Evolutionary conservation across 306 rosid genomes (phyloP), one percentile per base, ranked within the genome.

Genomic region (Bauhinia variegata): DNA sequence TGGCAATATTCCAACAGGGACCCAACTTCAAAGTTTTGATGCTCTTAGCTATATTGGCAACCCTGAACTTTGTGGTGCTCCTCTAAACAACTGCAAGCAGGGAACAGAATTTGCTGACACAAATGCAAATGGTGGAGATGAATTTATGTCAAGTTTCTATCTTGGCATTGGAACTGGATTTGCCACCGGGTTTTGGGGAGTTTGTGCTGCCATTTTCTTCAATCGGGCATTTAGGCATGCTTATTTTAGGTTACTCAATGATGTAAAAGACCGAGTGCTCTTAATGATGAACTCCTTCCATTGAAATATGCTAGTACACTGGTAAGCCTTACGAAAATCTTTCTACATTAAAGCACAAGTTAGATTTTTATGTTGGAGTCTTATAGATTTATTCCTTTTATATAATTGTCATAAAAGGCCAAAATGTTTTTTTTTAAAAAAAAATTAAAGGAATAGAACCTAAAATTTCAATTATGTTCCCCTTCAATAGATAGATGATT

Each of bases 1-100:
- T 56, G 71, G 77, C 6, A 14, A 37, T 54, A 63, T 73, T 8
- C 77, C 77, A 31, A 30, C 37, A 5, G 32, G 72, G 4, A 38
- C 72, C n/a, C 72, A 53, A 54, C 36, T 67, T 4, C 72, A 67
- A 17, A 54, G 52, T 19, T 53, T 67, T 28, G 32, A 52, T 28
- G 23, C 63, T 4, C 56, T 47, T 11, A 2, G 2, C 32, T 67
- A 38, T 23, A 6, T 7, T 2, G 52, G 34, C 9, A 67, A 67
- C 9, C 30, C 8, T 11, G 41, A 44, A 9, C 52, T 67, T 0
- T 67, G 52, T 37, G 72, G 72, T 2, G 52, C 52, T 39, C 63
- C 73, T 19, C 43, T 67, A 0, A 28, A 10, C 4, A 53, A 11
- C 9, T 67, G 62, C 53, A 11, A 32, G 33, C 9, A 8, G 41